phyloP scores from a whole-genome alignment of 2,329 filamentous ascomycete species.

The Diplodia corticola region DNA sequence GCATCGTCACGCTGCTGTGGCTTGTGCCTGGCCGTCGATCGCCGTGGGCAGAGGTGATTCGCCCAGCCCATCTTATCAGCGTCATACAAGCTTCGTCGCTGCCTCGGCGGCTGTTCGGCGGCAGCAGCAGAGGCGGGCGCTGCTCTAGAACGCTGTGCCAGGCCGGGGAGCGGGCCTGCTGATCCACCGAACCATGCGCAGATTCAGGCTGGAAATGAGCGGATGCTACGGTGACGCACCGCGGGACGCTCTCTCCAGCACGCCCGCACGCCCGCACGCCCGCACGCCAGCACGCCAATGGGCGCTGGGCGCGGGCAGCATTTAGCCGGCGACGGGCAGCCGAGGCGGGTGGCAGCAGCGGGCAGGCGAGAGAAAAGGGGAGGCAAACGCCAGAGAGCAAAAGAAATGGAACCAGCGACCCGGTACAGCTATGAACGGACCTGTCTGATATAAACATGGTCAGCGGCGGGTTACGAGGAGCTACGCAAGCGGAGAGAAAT shows the following conservation, averaged over 20 bases:
- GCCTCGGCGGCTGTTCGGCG: neutral
- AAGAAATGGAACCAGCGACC: constrained; percentile 20
- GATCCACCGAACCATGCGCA: constrained; percentile 10
- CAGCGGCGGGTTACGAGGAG: constrained; percentile 11
- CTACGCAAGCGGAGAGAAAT: constrained; percentile 22
- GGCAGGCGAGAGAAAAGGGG: constrained; percentile 12
- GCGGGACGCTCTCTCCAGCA: constrained; percentile 1
- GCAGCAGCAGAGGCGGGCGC: neutral
- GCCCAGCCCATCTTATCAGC: constrained; percentile 8
- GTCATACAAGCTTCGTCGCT: neutral
- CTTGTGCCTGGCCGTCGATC: constrained; percentile 18
- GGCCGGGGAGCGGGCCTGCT: constrained; percentile 2
- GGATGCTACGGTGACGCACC: constrained; percentile 20
- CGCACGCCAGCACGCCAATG: constrained; percentile 5
- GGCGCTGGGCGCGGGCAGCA: neutral
- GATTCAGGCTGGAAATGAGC: constrained; percentile 20
- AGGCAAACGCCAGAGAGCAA: constrained; percentile 18
- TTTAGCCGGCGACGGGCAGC: constrained; percentile 15
- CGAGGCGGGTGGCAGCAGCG: constrained; percentile 8
- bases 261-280: too few species aligned
- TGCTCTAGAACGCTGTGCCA: neutral
- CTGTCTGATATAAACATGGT: constrained; percentile 22
- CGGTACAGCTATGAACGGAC: constrained; percentile 19
- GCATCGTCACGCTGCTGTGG: constrained; percentile 20
- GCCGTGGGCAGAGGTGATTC: constrained; percentile 1